A percentile compares a stretch with the other conserved stretches of the same genome.
Conservation (phyloP, 352 stramenopile genomes). For the Phytophthora cryptogea region DNA sequence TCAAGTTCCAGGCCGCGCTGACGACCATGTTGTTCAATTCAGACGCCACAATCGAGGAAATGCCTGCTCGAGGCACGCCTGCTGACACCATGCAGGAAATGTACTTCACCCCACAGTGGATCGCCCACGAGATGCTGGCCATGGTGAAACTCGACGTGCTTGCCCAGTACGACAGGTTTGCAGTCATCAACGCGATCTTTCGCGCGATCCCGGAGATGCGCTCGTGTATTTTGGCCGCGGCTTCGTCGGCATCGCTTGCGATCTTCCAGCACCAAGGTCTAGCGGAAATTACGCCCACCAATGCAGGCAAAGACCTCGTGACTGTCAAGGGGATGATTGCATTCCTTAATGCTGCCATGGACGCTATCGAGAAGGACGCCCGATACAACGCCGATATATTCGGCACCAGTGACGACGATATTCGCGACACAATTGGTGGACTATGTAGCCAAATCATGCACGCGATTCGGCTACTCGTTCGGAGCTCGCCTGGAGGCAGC, state of each 20-base stretch:
- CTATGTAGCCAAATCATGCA: constrained; percentile 55
- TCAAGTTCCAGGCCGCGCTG: constrained; percentile 66
- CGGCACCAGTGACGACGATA: constrained; percentile 40
- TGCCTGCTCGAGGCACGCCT: constrained; percentile 34
- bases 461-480: constrained; percentile 56
- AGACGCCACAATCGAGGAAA: constrained; percentile 19
- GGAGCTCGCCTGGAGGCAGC: constrained; percentile 53
- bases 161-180: constrained; percentile 65
- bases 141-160: constrained; percentile 61
- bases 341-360: constrained; percentile 56
- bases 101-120: constrained; percentile 57
- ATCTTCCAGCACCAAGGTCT: constrained; percentile 71
- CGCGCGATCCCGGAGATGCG: constrained; percentile 40
- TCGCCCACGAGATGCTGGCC: constrained; percentile 46
- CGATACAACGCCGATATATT: constrained; percentile 44
- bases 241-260: constrained; percentile 48
- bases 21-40: constrained; percentile 52
- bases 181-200: constrained; percentile 64
- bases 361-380: constrained; percentile 45
- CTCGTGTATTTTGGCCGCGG: constrained; percentile 39
- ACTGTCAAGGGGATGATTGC: constrained; percentile 63
- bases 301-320: constrained; percentile 40
- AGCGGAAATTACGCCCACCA: constrained; percentile 7
- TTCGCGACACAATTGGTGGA: constrained; percentile 36
- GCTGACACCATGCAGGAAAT: constrained; percentile 40